A percentile compares a stretch with the other conserved stretches of the same genome.
phyloP scores from a whole-genome alignment of 2,329 filamentous ascomycete genomes.

The Pseudocercospora vitis region DNA sequence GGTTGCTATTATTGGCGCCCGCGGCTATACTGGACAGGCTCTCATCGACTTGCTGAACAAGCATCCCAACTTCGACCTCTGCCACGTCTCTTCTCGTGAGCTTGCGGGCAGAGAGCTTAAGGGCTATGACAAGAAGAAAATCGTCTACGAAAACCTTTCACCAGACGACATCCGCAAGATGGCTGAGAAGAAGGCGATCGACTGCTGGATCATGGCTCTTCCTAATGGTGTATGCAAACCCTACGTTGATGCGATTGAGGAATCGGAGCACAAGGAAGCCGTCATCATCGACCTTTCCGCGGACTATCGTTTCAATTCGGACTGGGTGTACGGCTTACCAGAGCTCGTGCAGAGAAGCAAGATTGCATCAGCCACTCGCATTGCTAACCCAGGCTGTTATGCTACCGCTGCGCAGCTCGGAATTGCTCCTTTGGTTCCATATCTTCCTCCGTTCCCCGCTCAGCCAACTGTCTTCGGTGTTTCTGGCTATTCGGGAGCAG shows the following conservation, averaged over 20 bases:
- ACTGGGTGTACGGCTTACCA: constrained; percentile 87
- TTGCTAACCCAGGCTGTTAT: constrained; percentile 93
- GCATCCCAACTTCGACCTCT: constrained; percentile 86
- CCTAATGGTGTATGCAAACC: constrained; percentile 95
- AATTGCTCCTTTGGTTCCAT: constrained; percentile 76
- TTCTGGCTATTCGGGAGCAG: constrained; percentile 90
- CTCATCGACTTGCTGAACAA: constrained; percentile 82
- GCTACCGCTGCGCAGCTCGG: constrained; percentile 89
- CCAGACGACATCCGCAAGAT: constrained; percentile 84
- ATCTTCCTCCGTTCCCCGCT: constrained; percentile 62
- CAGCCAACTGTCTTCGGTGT: constrained; percentile 85
- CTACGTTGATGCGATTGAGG: constrained; percentile 83
- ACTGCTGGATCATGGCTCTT: constrained; percentile 97
- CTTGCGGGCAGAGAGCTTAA: constrained; percentile 81
- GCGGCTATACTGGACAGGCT: constrained; percentile 91
- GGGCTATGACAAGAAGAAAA: constrained; percentile 86
- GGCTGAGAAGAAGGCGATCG: constrained; percentile 79
- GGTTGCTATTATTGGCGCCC: constrained; percentile 84
- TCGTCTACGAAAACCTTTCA: constrained; percentile 87
- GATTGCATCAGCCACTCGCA: constrained; percentile 76
- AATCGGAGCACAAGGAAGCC: constrained; percentile 63
- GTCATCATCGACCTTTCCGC: constrained; percentile 93
- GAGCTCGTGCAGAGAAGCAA: constrained; percentile 76
- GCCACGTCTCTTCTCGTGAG: constrained; percentile 90
- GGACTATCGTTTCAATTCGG: constrained; percentile 84